Evolutionary conservation across 1,139 yeast genomes (phyloP).

Genomic region (Candida glucosophila): DNA sequence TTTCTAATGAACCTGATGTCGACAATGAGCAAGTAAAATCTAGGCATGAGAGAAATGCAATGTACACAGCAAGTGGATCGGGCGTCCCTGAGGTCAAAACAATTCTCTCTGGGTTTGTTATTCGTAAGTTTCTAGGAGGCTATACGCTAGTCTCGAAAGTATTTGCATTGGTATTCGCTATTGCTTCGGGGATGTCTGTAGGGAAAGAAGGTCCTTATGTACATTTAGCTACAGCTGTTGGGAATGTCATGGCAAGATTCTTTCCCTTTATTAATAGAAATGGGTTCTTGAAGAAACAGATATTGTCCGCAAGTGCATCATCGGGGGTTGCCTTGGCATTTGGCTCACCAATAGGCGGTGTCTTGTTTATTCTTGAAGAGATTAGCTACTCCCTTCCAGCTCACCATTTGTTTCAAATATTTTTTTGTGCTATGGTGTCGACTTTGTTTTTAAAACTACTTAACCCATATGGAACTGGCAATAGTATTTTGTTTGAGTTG

Average conservation of each 20-base stretch:
- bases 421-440: slow-evolving; percentile 53
- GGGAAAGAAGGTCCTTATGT: slow-evolving; percentile 74
- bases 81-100: slow-evolving; percentile 61
- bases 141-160: slow-evolving; percentile 47
- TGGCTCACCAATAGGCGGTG: slow-evolving; percentile 67
- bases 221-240: slow-evolving; percentile 61
- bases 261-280: slow-evolving; percentile 42
- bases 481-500: slow-evolving; percentile 51
- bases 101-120: slow-evolving; percentile 47
- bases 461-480: slow-evolving; percentile 59
- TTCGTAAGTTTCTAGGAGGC: slow-evolving; percentile 47
- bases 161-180: slow-evolving; percentile 44
- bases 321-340: slow-evolving; percentile 68
- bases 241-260: slow-evolving; percentile 46
- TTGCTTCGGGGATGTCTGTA: slow-evolving; percentile 57
- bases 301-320: slow-evolving; percentile 55
- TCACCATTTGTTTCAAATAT: slow-evolving; percentile 49
- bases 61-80: slow-evolving; percentile 54
- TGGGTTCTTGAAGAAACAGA: slow-evolving; percentile 49
- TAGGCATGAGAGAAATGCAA: too few species aligned
- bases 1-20: background rate
- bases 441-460: slow-evolving; percentile 48
- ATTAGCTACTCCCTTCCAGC: slow-evolving; percentile 54
- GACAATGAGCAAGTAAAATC: background rate
- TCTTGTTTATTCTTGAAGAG: slow-evolving; percentile 56